Base-by-base conservation (phyloP, 176 grass and related monocot species). In the Avena sativa region DNA sequence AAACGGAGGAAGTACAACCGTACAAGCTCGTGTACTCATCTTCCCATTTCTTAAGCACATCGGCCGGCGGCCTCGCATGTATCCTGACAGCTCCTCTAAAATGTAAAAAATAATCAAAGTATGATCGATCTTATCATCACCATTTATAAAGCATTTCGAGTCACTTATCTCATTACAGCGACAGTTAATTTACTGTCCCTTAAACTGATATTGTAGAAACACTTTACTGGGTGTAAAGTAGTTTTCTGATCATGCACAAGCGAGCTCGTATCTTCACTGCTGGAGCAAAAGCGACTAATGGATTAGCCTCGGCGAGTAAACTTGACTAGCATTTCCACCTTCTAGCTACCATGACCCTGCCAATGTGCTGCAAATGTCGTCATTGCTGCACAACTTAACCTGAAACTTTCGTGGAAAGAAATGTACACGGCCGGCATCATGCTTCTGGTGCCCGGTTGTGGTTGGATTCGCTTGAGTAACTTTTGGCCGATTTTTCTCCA, bases 21-120 rank as follows among this genome's bases (percentile, higher is more conserved):
- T 75, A 10, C 73, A 76, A 76, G 25, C 21, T 76, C 73, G 73
- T 47, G 73, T 76, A 76, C 73, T 53, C 14, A 76, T 76, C 73
- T 75, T 1, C 70, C 13, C 13, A 7, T 51, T 75, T 75, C 72
- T 52, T 75, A 75, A 75, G 12, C 47, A 75, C 13, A 23, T 23
- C 47, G 72, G 47, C 38, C 67, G 67, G 67, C 72, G 72, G 48
- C 73, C 13, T 52, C 48, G 23, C 73, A 52, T 51, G 71, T 26
- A 16, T 51, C 71, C 5, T 23, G 1, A 15, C 15, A 3, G 2
- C 66, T 70, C 34, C 15, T 40, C 34, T 70, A 40, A 69, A 61
- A 61, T 21, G 58, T 61, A 61, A 3, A 70, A 1, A 40, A 19
- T 70, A 40, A 19, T 16, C 66, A 70, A 40, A 70, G 32, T 40